Evolutionary conservation across 495 filamentous ascomycete genomes (phyloP), one percentile per base, ranked within the genome.

Genomic region (Trichocladium uniseriatum): DNA sequence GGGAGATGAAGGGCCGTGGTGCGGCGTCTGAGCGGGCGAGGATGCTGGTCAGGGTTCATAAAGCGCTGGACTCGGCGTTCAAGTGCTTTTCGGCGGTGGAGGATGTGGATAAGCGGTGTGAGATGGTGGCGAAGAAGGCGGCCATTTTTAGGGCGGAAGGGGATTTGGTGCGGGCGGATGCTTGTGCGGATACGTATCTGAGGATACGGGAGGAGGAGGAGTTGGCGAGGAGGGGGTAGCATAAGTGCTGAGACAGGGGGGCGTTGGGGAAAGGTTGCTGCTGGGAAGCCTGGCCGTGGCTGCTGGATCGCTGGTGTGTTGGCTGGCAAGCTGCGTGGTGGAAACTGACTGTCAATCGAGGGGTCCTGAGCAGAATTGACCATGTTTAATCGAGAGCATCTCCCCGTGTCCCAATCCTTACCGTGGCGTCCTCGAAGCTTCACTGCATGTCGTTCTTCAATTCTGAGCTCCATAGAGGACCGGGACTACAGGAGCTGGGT

Each of bases 41-140:
- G 36, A 14, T 31, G 49, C 18, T 19, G 38, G 35, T 19, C 0
- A 35, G 75, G 37, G 84, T 81, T 3, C 57, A 86, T 35, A 80
- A 79, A 35, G 81, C 81, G 28, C 74, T 90, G 28, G 84, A 87
- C 51, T 75, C 69, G 42, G 81, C 86, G 13, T 63, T 67, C 44
- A 65, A 75, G 59, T 78, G 85, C 48, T 94, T 77, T 54, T 79
- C 84, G 35, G 74, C 76, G 22, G 74, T 90, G 28, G 83, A 88
- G 60, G 87, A 95, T 67, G 69, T 83, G 15, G 65, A 74, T 18
- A 84, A 81, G 31, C 84, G 87, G 64, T 84, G 84, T 60, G 84
- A 89, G 68, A 82, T 87, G 79, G 79, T 94, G 71, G 85, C 84
- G 2, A 91, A 91, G 69, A 90, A 89, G 64, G 85, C 87, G 14